Base-by-base conservation (phyloP, 352 stramenopile species). In the Hyaloperonospora arabidopsidis region DNA sequence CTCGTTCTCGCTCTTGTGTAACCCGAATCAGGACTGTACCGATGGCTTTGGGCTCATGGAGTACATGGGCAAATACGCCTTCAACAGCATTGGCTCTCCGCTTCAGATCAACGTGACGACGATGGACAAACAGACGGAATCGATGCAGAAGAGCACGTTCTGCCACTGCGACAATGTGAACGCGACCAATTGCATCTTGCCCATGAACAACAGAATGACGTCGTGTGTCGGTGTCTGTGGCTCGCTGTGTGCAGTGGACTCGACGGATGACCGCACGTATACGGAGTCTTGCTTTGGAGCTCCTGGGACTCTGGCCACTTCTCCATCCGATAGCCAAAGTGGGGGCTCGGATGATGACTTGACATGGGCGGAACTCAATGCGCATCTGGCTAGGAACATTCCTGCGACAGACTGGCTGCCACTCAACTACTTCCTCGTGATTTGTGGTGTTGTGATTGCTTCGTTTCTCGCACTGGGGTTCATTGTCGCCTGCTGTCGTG, bases 31-130 rank as follows among this genome's bases (percentile, higher is more conserved):
- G 40, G 63, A 79, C 53, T 86, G 76, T 43, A 63, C 52, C 5
- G 72, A 81, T 25, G 76, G 76, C 23, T 75, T 70, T 28, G 76
- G 76, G 12, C 57, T 86, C 22, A 67, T 84, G 53, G 64, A 76
- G 13, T 79, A 57, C 53, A 84, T 86, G 76, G 76, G 76, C 46
- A 62, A 73, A 45, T 86, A 86, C 57, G 67, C 79, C 12, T 70
- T 69, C 61, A 75, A 83, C 62, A 73, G 62, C n/a, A 67, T 86
- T 44, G 74, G 76, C 5, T 84, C 73, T 44, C 76, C 76, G 7
- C 57, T 77, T 17, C 76, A 86, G 62, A 79, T 84, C 38, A 83
- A 86, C 43, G 64, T 84, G 54, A 76, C 67, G 23, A 77, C 70
- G 0, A 76, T 80, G 58, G 59, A 67, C 36, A 63, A 59, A 39